Evolutionary conservation across 345 rosid species (phyloP).

Genomic region (Syzygium aromaticum): DNA sequence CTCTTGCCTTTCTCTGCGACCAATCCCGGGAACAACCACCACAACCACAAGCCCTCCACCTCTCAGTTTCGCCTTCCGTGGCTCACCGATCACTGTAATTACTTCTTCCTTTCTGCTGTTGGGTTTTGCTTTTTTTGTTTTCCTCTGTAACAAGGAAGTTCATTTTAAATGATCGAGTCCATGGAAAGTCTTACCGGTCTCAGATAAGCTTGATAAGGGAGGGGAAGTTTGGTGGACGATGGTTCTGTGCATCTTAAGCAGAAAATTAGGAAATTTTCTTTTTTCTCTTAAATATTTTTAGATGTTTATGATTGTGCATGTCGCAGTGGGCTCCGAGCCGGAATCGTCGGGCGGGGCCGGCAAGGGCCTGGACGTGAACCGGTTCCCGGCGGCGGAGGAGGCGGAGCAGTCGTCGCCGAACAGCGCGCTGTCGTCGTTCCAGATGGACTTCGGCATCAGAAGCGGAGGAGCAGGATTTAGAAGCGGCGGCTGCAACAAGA

Average conservation of each 20-base stretch:
- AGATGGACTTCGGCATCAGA: constrained; percentile 62
- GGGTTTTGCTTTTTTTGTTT: neutral
- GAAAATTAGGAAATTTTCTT: neutral
- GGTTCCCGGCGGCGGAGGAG: constrained; percentile 24
- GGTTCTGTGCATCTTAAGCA: neutral
- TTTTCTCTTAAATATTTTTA: neutral
- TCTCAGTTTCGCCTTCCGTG: constrained; percentile 60
- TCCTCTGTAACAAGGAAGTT: neutral
- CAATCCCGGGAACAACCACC: neutral
- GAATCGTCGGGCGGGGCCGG: constrained; percentile 24
- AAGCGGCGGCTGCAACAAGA: constrained; percentile 23
- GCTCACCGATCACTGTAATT: constrained; percentile 51
- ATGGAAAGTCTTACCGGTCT: neutral
- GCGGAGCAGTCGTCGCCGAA: constrained; percentile 62
- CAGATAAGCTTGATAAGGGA: neutral
- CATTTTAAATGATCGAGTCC: neutral
- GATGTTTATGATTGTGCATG: neutral
- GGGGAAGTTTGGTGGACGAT: neutral
- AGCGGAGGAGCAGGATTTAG: constrained; percentile 20
- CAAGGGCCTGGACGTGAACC: constrained; percentile 43
- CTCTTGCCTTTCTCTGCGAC: constrained; percentile 50
- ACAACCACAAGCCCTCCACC: constrained; percentile 15
- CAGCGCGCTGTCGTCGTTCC: constrained; percentile 80
- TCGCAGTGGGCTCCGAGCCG: constrained; percentile 24
- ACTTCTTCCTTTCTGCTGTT: neutral